phyloP scores from a whole-genome alignment of 768 basidiomycete genomes.

The Suillus paluster region DNA sequence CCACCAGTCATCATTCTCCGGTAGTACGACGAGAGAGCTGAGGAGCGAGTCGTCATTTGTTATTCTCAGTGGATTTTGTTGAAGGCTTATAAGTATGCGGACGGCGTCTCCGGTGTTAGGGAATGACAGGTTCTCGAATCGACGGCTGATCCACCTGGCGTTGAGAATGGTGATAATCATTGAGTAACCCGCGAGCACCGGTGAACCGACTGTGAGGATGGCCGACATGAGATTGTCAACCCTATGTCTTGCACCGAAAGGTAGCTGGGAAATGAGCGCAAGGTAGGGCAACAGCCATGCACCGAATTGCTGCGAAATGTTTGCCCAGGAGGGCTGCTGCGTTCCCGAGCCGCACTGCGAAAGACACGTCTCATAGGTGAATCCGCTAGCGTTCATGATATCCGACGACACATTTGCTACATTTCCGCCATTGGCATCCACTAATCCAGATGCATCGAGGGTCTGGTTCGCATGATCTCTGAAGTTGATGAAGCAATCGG shows the following conservation, averaged over 20 bases:
- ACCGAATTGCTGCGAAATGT: conserved; percentile 41
- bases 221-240: conserved; percentile 48
- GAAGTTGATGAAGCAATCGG: conserved; percentile 16
- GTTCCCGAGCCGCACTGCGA: conserved; percentile 13
- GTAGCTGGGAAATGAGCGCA: conserved; percentile 53
- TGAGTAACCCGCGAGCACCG: conserved; percentile 50
- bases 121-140: conserved; percentile 34
- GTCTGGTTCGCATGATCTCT: conserved; percentile 7
- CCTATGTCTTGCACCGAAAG: conserved; percentile 45
- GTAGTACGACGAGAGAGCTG: conserved; percentile 46
- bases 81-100: conserved; percentile 41
- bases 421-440: not conserved
- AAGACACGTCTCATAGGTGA: conserved; percentile 16
- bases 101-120: conserved; percentile 30
- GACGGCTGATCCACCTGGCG: conserved; percentile 43
- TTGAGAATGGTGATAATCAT: conserved; percentile 51
- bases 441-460: conserved; percentile 8
- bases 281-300: conserved; percentile 55
- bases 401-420: not conserved
- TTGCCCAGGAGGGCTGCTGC: conserved; percentile 20
- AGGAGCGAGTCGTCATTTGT: conserved; percentile 33
- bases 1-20: conserved; percentile 50
- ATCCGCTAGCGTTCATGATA: conserved; percentile 14
- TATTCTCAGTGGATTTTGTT: conserved; percentile 45
- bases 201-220: conserved; percentile 50